These are phyloP conservation scores for Tremellales sp. DNA, from an alignment of 1,284 basidiomycete genomes.

Conservation along the genomic window DNA sequence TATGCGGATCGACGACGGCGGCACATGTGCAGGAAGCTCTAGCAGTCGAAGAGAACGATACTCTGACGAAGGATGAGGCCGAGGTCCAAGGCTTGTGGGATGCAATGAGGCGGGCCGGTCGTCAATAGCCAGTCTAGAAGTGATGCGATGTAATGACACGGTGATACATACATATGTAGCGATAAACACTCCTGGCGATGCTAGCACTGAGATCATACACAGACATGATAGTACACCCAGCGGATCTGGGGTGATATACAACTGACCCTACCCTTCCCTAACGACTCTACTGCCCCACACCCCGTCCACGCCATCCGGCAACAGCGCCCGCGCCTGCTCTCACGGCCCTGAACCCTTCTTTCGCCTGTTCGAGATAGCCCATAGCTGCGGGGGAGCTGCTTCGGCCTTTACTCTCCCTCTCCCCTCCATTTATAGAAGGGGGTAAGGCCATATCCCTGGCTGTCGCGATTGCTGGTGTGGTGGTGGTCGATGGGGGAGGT, in stretches of 20 bases:
- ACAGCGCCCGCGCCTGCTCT: conserved; percentile 36
- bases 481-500: conserved; percentile 12
- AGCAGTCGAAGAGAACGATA: conserved; percentile 51
- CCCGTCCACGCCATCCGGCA: conserved; percentile 34
- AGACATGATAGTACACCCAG: no score
- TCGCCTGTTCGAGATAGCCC: conserved; percentile 45
- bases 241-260: no score
- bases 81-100: conserved; percentile 20
- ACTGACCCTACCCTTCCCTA: no score
- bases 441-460: not conserved
- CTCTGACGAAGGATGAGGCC: conserved; percentile 44
- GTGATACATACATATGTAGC: no score
- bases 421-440: not conserved
- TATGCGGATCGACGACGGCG: conserved; percentile 35
- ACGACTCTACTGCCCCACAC: not conserved
- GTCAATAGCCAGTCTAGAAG: no score
- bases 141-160: no score
- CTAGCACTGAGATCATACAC: no score
- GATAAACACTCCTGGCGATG: no score
- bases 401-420: not conserved
- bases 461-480: conserved; percentile 6
- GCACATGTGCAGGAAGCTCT: conserved; percentile 63
- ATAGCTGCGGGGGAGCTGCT: conserved; percentile 9
- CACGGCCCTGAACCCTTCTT: conserved; percentile 38
- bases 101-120: conserved; percentile 9